phyloP scores from a whole-genome alignment of 2,329 filamentous ascomycete genomes.

The Xenoacremonium recifei region DNA sequence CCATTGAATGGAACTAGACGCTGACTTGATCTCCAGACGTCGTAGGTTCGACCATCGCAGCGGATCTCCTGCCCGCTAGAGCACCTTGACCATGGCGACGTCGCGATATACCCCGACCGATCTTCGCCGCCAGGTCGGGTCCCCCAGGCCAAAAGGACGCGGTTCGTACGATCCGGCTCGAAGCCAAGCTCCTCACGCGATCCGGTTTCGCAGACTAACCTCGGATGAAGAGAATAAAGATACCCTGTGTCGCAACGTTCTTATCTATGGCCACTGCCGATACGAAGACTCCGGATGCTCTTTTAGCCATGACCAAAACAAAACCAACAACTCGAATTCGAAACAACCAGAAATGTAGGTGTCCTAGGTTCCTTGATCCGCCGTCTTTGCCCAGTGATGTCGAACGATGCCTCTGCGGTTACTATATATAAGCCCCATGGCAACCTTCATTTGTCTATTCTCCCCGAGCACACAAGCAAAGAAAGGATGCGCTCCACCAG shows the following conservation, averaged over 20 bases:
- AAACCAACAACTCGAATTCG: conserved; percentile 52
- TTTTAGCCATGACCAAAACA: conserved; percentile 82
- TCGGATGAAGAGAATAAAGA: conserved; percentile 70
- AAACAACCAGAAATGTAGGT: conserved; percentile 52
- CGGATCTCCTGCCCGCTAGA: conserved; percentile 25
- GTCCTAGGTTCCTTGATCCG: not conserved
- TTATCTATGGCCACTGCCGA: conserved; percentile 90
- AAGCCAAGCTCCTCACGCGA: conserved; percentile 4
- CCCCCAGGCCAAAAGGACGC: conserved; percentile 56
- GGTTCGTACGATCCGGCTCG: conserved; percentile 37
- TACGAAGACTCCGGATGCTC: conserved; percentile 90
- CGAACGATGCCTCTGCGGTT: too few species aligned
- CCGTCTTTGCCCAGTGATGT: too few species aligned
- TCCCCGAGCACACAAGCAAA: too few species aligned
- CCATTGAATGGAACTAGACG: too few species aligned
- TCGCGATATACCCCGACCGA: conserved; percentile 46
- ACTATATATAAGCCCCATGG: too few species aligned
- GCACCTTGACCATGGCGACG: conserved; percentile 42
- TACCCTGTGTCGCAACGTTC: conserved; percentile 86
- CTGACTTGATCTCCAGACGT: conserved; percentile 34
- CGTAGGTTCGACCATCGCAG: conserved; percentile 41
- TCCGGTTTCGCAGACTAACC: conserved; percentile 11
- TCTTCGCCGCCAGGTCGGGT: conserved; percentile 52
- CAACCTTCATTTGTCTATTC: too few species aligned
- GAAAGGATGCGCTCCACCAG: too few species aligned